phyloP scores from a whole-genome alignment of 2,329 filamentous ascomycete species.

The Byssochlamys sp. region DNA sequence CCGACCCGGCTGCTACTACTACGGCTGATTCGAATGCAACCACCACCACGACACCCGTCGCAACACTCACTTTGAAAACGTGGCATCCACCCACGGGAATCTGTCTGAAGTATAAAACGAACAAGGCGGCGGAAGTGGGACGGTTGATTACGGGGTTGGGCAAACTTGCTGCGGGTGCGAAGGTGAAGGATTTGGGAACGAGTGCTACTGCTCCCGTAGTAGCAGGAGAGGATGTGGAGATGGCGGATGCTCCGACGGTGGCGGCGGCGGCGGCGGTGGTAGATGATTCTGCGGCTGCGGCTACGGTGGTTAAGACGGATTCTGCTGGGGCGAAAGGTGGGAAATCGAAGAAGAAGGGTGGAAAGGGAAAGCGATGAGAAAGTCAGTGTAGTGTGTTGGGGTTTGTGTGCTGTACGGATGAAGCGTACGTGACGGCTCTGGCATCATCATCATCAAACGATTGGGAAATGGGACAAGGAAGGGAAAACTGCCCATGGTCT shows the following conservation, averaged over 20 bases:
- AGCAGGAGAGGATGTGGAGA: slow-evolving; percentile 23
- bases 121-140: slow-evolving; percentile 81
- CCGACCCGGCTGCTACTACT: slow-evolving; percentile 12
- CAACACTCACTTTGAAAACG: slow-evolving; percentile 73
- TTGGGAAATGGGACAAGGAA: slow-evolving; percentile 5
- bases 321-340: slow-evolving; percentile 21
- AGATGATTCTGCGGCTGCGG: slow-evolving; percentile 27
- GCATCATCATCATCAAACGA: slow-evolving; percentile 22
- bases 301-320: slow-evolving; percentile 13
- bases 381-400: neutral
- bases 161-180: slow-evolving; percentile 58
- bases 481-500: too few relatives aligned
- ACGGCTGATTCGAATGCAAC: slow-evolving; percentile 9
- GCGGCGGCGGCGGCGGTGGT: slow-evolving; percentile 19
- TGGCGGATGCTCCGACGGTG: slow-evolving; percentile 18
- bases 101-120: slow-evolving; percentile 81
- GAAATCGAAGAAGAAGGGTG: slow-evolving; percentile 53
- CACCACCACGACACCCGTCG: slow-evolving; percentile 43
- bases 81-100: slow-evolving; percentile 75
- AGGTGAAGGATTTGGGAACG: slow-evolving; percentile 46
- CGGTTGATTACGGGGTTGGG: slow-evolving; percentile 70
- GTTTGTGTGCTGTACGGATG: neutral
- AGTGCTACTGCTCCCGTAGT: slow-evolving; percentile 30
- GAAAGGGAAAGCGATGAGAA: slow-evolving; percentile 58
- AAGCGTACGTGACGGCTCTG: neutral